Base-by-base conservation (phyloP, 1,284 basidiomycete species). In the Trichosporon sp. region DNA sequence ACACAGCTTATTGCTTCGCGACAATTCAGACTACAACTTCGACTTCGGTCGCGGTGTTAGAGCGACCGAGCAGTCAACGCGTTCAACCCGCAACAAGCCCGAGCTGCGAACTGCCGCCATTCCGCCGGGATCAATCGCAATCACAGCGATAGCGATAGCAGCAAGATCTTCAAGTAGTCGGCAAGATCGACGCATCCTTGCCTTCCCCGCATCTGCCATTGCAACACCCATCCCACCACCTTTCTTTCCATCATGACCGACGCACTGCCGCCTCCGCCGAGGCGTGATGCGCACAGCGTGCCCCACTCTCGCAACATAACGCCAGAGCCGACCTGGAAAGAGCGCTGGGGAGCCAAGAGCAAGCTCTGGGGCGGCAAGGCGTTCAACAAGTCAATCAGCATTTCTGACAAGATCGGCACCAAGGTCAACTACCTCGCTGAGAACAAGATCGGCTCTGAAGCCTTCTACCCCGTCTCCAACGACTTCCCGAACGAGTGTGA, bases 381-480 rank as follows among this genome's bases (percentile, higher is more conserved):
- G 0, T 62, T 77, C 8, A 77, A 78, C 13, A 79, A 78, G 64
- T 63, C 69, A 4, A 66, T 75, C 14, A 66, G 67, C 27, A 65
- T 73, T 37, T 71, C 68, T 23, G 80, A 81, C 65, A 77, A 73
- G 32, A 57, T 80, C 16, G 80, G 80, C 3, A 73, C 69, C 10
- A 71, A 65, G 46, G 71, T 80, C 59, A 81, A 81, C 66, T 64
- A 65, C 23, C 69, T 76, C 56, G 75, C 78, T 0, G 78, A 76
- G 61, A 75, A 74, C 70, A 64, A 69, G 40, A 71, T 83, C 5
- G 83, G 83, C 3, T 80, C 78, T 9, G 83, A 85, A 64, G 73
- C 81, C 2, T 85, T 85, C 70, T 85, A 81, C 79, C 84, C 84
- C 3, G 79, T 80, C 23, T 80, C 79, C 8, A 82, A 81, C 46